Evolutionary conservation across 306 rosid genomes (phyloP).

Genomic region (Parietaria judaica): DNA sequence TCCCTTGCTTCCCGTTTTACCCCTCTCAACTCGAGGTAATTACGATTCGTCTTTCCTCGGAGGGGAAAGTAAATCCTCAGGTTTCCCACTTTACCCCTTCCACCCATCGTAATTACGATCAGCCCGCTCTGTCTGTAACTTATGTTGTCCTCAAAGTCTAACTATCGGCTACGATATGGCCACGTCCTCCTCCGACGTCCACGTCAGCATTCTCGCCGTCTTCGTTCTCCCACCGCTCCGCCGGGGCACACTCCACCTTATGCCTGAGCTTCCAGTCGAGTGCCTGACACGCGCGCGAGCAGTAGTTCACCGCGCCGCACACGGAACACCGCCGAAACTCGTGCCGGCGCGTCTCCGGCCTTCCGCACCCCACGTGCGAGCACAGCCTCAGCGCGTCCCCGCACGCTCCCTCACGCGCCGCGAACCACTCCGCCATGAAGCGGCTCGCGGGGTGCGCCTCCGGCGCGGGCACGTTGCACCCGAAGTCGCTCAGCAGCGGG

Average conservation of each 20-base stretch:
- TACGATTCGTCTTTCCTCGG: no score
- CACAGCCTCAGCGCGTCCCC: slow-evolving; percentile 51
- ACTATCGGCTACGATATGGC: slow-evolving; percentile 31
- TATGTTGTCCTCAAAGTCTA: no score
- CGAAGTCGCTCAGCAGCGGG: slow-evolving; percentile 74
- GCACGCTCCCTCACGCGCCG: slow-evolving; percentile 21
- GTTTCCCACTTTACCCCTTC: background rate
- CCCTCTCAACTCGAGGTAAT: no score
- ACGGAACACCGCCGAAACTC: slow-evolving; percentile 93
- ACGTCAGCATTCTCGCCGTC: slow-evolving; percentile 39
- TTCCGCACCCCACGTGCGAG: slow-evolving; percentile 80
- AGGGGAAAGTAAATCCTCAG: no score
- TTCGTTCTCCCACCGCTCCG: slow-evolving; percentile 60
- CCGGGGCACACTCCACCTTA: slow-evolving; percentile 64
- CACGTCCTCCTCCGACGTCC: slow-evolving; percentile 25
- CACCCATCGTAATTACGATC: background rate
- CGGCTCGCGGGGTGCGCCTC: slow-evolving; percentile 62
- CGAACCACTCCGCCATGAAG: slow-evolving; percentile 71
- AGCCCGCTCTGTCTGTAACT: no score
- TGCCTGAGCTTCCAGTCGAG: slow-evolving; percentile 93
- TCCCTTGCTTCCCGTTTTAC: no score
- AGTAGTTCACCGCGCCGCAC: slow-evolving; percentile 71
- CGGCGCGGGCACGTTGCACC: slow-evolving; percentile 80
- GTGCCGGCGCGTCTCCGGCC: slow-evolving; percentile 79
- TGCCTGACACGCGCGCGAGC: slow-evolving; percentile 97